A percentile compares a stretch with the other conserved stretches of the same genome.
phyloP scores from a whole-genome alignment of 305 asterid genomes.

The Lippia alba region DNA sequence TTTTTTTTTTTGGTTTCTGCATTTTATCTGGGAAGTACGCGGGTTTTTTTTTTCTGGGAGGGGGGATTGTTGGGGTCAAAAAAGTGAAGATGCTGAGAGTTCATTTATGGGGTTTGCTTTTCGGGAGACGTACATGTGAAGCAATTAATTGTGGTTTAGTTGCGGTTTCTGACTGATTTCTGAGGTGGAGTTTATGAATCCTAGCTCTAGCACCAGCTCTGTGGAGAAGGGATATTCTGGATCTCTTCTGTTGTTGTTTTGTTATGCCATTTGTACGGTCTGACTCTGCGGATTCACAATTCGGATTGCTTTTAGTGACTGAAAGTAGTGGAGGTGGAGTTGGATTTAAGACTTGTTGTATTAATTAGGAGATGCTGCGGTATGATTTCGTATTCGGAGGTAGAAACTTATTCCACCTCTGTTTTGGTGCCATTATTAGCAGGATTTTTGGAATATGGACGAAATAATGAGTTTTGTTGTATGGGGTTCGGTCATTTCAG shows the following conservation, averaged over 20 bases:
- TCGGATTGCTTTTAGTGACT: conserved; percentile 35
- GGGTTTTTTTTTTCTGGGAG: conserved; percentile 29
- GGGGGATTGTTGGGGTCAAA: conserved; percentile 53
- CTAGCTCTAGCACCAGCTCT: conserved; percentile 43
- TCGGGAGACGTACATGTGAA: conserved; percentile 77
- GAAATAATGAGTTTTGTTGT: conserved; percentile 28
- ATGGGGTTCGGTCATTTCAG: conserved; percentile 31
- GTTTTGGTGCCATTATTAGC: conserved; percentile 33
- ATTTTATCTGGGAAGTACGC: conserved; percentile 28
- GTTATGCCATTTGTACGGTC: conserved; percentile 38
- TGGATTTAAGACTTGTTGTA: conserved; percentile 38
- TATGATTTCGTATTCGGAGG: conserved; percentile 34
- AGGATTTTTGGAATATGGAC: conserved; percentile 30
- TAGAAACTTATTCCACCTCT: conserved; percentile 36
- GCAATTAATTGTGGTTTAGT: conserved; percentile 56
- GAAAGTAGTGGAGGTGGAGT: conserved; percentile 34
- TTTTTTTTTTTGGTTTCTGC: conserved; percentile 12
- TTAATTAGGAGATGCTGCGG: conserved; percentile 38
- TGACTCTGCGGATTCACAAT: conserved; percentile 37
- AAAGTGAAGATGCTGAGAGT: conserved; percentile 60
- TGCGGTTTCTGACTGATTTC: conserved; percentile 44
- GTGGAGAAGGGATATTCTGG: conserved; percentile 68
- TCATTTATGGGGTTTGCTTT: conserved; percentile 67
- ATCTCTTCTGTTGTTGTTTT: conserved; percentile 49
- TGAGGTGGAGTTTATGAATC: conserved; percentile 45